Evolutionary conservation across 225 moss, liverwort and hornwort genomes (phyloP).

Genomic region (Pseudoscleropodium purum): DNA sequence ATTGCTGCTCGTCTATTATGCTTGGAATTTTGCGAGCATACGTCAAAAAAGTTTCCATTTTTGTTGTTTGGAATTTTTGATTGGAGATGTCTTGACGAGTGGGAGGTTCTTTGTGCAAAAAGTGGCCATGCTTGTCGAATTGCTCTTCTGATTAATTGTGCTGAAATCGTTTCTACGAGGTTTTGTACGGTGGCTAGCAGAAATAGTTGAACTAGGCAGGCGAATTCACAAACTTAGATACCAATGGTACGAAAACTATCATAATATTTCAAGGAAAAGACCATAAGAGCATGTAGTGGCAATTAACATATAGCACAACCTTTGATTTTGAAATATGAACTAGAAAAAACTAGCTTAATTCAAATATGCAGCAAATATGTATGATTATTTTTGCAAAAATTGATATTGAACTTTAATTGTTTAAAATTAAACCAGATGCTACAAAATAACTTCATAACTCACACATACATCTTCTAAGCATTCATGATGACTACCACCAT

Average conservation of each 20-base stretch:
- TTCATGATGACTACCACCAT: neutral
- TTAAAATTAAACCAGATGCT: too few species aligned
- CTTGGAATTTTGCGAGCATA: neutral
- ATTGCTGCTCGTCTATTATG: neutral
- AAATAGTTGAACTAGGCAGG: neutral
- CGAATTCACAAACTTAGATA: neutral
- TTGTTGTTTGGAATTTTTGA: neutral
- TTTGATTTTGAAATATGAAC: neutral
- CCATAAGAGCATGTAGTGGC: neutral
- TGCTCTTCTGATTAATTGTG: too few species aligned
- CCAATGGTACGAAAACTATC: neutral
- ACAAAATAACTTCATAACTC: neutral
- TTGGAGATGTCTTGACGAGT: neutral
- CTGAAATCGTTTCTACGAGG: neutral
- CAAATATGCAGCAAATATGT: neutral
- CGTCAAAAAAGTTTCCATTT: neutral
- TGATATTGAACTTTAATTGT: neutral
- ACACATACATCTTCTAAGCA: neutral
- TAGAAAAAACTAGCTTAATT: neutral
- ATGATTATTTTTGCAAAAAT: accelerated
- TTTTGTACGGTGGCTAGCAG: neutral
- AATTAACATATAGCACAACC: neutral
- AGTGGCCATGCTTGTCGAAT: neutral
- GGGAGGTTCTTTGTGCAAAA: too few species aligned
- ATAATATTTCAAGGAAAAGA: neutral